These are phyloP conservation scores for Fusarium sacchari DNA, from an alignment of 2,329 filamentous ascomycete genomes.

Conservation along the genomic window DNA sequence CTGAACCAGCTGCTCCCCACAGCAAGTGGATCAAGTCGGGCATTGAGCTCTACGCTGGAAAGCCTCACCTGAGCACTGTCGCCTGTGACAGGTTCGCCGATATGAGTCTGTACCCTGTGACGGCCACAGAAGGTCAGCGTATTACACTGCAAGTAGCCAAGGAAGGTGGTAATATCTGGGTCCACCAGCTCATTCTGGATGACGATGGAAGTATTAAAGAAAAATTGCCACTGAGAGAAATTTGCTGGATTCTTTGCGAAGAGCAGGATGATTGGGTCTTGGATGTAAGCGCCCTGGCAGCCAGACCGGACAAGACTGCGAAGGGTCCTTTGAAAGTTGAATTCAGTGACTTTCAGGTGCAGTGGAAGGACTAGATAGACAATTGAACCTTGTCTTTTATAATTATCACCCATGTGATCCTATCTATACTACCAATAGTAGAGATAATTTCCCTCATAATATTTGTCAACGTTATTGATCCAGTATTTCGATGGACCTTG, in stretches of 20 bases:
- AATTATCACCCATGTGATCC: no score
- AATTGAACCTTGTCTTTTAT: no score
- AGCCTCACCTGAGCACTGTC: background rate
- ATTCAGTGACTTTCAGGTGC: background rate
- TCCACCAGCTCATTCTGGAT: background rate
- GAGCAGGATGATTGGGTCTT: background rate
- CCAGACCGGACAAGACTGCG: background rate
- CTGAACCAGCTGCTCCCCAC: background rate
- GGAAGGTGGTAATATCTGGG: background rate
- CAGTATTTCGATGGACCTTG: accelerated
- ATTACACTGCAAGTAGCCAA: background rate
- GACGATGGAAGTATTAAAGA: background rate
- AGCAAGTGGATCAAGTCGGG: background rate
- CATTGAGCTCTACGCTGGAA: background rate
- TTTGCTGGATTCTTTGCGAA: background rate
- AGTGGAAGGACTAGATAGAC: background rate
- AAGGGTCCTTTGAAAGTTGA: background rate
- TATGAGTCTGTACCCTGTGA: background rate
- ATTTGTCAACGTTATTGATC: background rate
- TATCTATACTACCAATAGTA: no score
- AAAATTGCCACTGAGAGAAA: background rate
- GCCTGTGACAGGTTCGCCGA: background rate
- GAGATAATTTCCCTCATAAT: no score
- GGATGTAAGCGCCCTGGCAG: background rate
- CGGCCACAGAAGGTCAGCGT: background rate